Evolutionary conservation across 1,284 basidiomycete species (phyloP), one percentile per base, ranked within the genome.

Genomic region (Microbotryomycetes sp.): DNA sequence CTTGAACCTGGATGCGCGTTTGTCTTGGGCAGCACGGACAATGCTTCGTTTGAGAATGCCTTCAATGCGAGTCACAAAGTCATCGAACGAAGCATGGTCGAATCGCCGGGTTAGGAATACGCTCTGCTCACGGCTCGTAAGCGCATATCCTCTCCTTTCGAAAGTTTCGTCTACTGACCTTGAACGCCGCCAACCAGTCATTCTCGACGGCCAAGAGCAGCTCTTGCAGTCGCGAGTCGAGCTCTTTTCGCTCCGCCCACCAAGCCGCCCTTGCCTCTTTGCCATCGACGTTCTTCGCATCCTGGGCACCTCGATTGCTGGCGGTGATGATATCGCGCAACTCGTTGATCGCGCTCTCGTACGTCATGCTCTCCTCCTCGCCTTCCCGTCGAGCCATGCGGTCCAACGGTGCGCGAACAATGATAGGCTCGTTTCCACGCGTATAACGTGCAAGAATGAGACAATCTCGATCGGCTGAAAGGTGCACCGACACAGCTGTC

Each of bases 151-250:
- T 50, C n/a, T n/a, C n/a, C n/a, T n/a, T n/a, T n/a, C n/a, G n/a
- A n/a, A 21, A 55, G 49, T 7, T 45, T 29, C 5, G n/a, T n/a
- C 4, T 2, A 73, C 78, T 41, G 54, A 90, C 91, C 83, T 97
- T 97, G 83, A 97, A 97, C 24, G 87, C 91, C 1, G 96, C 94
- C 3, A 99, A 80, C 96, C 96, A 98, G 70, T 88, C 91, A 71
- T 89, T 91, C 74, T 98, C 94, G 41, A 99, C 86, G 64, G 85
- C 88, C 64, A 84, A 83, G 28, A 97, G 76, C 9, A 99, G 77
- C 35, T 84, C 82, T 53, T 83, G 79, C 72, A 99, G 75, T 28
- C 90, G 81, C 52, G 78, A 79, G 72, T 98, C 93, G 29, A 98
- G 80, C 28, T 81, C 81, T 48, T 80, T 79, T 13, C 91, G 81